A percentile compares a stretch with the other conserved stretches of the same genome.
Conservation (phyloP, 1,284 basidiomycete genomes). For the Sanghuangporus sanghuang region DNA sequence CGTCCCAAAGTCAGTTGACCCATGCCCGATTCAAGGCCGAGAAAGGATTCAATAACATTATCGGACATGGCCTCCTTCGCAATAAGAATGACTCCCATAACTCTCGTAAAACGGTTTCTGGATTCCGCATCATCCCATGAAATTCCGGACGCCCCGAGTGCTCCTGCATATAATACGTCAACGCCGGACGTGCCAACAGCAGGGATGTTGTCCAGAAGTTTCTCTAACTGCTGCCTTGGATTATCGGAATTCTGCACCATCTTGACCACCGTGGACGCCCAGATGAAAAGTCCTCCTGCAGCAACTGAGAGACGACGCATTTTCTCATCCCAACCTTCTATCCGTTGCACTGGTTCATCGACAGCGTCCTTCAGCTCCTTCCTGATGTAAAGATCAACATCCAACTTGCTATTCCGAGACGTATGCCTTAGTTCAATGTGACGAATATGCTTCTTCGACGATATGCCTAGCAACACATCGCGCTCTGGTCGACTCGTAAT, state of each 20-base stretch:
- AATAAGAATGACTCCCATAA: neutral
- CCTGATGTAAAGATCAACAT: neutral
- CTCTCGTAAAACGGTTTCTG: neutral
- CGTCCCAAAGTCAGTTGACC: neutral
- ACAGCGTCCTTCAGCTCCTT: neutral
- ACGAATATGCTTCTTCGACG: neutral
- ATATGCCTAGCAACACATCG: neutral
- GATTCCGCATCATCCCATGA: neutral
- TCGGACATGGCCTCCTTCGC: neutral
- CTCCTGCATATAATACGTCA: neutral
- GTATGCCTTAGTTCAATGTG: neutral
- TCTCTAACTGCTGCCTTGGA: neutral
- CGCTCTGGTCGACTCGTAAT: neutral
- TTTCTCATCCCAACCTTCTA: neutral
- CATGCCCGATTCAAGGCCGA: neutral
- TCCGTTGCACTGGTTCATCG: neutral
- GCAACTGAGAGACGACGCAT: neutral
- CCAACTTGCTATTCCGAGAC: neutral
- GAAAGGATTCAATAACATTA: neutral
- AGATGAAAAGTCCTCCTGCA: conserved; percentile 1
- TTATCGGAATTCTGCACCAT: neutral
- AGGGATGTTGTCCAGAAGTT: neutral
- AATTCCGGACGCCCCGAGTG: neutral
- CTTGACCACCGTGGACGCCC: conserved; percentile 1
- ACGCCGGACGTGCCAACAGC: neutral